phyloP scores from a whole-genome alignment of 345 rosid genomes.

The Eutrema heterophyllum region DNA sequence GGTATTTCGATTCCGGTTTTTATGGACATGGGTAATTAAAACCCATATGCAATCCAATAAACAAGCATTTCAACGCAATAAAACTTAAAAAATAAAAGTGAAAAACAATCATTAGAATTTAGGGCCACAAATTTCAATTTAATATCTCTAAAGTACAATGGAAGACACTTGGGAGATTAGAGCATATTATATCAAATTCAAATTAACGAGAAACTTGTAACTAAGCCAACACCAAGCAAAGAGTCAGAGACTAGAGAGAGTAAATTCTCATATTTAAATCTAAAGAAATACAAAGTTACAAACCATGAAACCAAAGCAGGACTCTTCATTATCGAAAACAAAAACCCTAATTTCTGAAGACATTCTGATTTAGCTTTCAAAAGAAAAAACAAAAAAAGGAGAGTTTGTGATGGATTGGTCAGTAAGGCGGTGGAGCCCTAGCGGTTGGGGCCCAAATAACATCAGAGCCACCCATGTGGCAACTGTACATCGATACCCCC shows the following conservation, averaged over 20 bases:
- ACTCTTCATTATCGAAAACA: not conserved
- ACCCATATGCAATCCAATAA: not conserved
- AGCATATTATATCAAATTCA: not conserved
- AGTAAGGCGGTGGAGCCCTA: conserved; percentile 55
- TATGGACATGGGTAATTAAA: too few species aligned
- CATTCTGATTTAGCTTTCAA: not conserved
- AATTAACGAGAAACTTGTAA: not conserved
- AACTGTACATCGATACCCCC: conserved; percentile 55
- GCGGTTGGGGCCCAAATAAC: conserved; percentile 77
- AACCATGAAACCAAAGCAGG: not conserved
- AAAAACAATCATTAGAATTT: not conserved
- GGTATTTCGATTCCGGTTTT: too few species aligned
- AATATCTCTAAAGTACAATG: not conserved
- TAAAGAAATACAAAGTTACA: not conserved
- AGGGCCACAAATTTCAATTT: not conserved
- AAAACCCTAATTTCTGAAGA: conserved; percentile 6
- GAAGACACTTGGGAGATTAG: not conserved
- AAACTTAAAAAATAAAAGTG: not conserved
- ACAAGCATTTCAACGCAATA: not conserved
- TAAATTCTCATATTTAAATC: not conserved
- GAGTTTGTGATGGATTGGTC: conserved; percentile 16
- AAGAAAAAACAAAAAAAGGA: not conserved
- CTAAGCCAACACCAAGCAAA: not conserved
- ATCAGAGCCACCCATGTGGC: conserved; percentile 58
- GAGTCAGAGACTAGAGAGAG: not conserved